Evolutionary conservation across 495 filamentous ascomycete species (phyloP).

Genomic region (Articulospora tetracladia): DNA sequence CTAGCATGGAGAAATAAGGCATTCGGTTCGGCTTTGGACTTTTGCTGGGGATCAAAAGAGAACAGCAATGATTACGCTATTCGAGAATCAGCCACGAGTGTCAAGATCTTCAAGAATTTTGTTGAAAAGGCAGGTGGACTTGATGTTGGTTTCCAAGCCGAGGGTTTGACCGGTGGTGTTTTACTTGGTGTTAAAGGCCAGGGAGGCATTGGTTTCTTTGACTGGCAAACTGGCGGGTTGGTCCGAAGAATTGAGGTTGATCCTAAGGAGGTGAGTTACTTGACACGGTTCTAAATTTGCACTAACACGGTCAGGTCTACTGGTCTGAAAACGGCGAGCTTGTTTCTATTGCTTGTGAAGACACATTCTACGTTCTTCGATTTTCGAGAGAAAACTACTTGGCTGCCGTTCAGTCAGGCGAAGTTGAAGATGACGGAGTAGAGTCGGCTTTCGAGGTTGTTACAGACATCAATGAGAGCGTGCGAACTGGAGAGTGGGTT

Average conservation of each 20-base stretch:
- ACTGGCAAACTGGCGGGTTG: conserved; percentile 87
- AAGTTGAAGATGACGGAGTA: conserved; percentile 91
- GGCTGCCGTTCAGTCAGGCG: conserved; percentile 72
- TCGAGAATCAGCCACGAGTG: conserved; percentile 84
- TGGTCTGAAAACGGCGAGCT: conserved; percentile 97
- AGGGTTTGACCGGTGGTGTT: conserved; percentile 84
- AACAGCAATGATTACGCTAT: conserved; percentile 99
- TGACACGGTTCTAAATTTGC: conserved; percentile 40
- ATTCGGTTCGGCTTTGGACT: conserved; percentile 91
- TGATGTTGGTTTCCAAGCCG: conserved; percentile 93
- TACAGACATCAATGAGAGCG: conserved; percentile 89
- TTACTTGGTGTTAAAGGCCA: conserved; percentile 94
- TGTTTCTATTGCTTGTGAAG: conserved; percentile 88
- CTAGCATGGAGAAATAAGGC: conserved; percentile 97
- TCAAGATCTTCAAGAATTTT: conserved; percentile 97
- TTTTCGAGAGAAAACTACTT: conserved; percentile 86
- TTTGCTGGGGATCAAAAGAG: conserved; percentile 95
- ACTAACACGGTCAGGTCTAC: conserved; percentile 54
- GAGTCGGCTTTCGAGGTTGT: conserved; percentile 96
- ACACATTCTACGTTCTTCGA: conserved; percentile 90
- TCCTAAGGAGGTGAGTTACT: conserved; percentile 50
- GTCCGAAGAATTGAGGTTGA: conserved; percentile 96
- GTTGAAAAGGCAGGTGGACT: conserved; percentile 85
- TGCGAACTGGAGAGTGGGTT: conserved; percentile 96
- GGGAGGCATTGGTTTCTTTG: conserved; percentile 91